Conservation (phyloP, 768 basidiomycete species). For the Galerina sulciceps region DNA sequence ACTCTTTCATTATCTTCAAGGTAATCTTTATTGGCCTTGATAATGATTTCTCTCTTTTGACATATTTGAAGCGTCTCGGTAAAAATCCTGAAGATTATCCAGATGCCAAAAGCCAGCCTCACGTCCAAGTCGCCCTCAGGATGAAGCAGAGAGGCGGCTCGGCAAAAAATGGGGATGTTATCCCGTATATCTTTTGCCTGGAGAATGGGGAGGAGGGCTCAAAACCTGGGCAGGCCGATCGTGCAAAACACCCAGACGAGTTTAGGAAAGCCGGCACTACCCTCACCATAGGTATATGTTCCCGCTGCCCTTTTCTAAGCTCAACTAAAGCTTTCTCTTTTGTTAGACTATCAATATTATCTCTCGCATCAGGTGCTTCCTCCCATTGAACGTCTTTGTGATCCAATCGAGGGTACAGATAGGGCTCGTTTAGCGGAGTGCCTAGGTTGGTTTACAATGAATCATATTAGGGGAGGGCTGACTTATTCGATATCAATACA, state of each 20-base stretch:
- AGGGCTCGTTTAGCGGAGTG: constrained; percentile 92
- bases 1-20: constrained; percentile 96
- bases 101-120: constrained; percentile 92
- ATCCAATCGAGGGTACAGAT: constrained; percentile 96
- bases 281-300: constrained; percentile 69
- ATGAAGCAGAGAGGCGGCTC: constrained; percentile 85
- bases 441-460: constrained; percentile 58
- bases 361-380: constrained; percentile 91
- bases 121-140: constrained; percentile 93
- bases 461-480: background rate
- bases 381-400: constrained; percentile 93
- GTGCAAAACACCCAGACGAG: constrained; percentile 94
- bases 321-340: background rate
- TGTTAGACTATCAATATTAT: constrained; percentile 88
- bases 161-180: constrained; percentile 88
- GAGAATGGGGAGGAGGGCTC: constrained; percentile 71
- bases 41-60: background rate
- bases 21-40: constrained; percentile 37
- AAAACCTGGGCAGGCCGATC: constrained; percentile 83
- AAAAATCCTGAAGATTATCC: constrained; percentile 98
- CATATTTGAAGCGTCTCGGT: constrained; percentile 73
- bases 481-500: constrained; percentile 48
- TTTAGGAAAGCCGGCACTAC: constrained; percentile 68
- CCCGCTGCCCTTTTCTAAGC: background rate
- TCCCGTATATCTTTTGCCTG: constrained; percentile 93